Conservation (phyloP, 106 monocot species). For the Agapanthus africanus region DNA sequence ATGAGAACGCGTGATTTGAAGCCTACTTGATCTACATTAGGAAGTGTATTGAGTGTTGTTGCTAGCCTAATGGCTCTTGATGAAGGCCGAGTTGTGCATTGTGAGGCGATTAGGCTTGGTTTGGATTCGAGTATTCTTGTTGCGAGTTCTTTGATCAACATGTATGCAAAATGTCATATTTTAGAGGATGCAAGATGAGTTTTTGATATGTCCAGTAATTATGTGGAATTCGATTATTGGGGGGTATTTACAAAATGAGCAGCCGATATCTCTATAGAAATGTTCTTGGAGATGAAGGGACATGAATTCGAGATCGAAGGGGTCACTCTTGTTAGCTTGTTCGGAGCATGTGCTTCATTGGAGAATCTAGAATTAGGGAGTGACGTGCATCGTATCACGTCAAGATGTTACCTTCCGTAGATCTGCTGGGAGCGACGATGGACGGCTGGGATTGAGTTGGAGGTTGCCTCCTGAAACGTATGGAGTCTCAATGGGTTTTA, state of each 20-base stretch:
- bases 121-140: slow-evolving; percentile 65
- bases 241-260: slow-evolving; percentile 36
- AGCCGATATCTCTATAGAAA: slow-evolving; percentile 15
- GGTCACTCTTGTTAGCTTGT: slow-evolving; percentile 43
- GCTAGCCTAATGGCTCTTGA: slow-evolving; percentile 34
- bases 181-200: slow-evolving; percentile 43
- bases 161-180: slow-evolving; percentile 52
- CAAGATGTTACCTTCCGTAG: too few relatives aligned
- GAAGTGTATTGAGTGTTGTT: slow-evolving; percentile 58
- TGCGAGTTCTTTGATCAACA: slow-evolving; percentile 56
- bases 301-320: slow-evolving; percentile 30
- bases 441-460: too few relatives aligned
- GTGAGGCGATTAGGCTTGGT: slow-evolving; percentile 41
- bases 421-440: too few relatives aligned
- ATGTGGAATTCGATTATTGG: slow-evolving; percentile 72
- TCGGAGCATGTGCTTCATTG: slow-evolving; percentile 40
- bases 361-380: slow-evolving; percentile 31
- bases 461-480: too few relatives aligned
- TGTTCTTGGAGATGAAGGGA: slow-evolving; percentile 45
- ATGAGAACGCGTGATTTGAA: slow-evolving; percentile 38
- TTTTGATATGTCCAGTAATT: slow-evolving; percentile 30
- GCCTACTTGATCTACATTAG: slow-evolving; percentile 66
- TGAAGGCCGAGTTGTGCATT: slow-evolving; percentile 42
- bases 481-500: too few relatives aligned
- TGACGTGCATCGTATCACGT: slow-evolving; percentile 45